A percentile compares a stretch with the other conserved stretches of the same genome.
phyloP scores from a whole-genome alignment of 306 rosid species.

The Fagus crenata region DNA sequence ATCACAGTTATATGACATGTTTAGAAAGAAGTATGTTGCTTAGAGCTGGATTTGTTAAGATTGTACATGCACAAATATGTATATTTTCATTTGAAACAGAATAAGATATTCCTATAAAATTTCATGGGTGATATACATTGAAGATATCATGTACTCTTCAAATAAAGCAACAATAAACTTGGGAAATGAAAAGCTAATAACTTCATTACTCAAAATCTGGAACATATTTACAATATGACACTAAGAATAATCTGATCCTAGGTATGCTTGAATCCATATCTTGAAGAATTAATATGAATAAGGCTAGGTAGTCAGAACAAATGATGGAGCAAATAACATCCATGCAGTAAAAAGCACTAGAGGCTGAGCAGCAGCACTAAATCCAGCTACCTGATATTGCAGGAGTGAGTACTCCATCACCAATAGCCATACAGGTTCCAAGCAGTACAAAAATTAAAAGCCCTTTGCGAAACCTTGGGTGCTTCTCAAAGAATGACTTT shows the following conservation, averaged over 20 bases:
- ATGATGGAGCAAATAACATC: conserved; percentile 36
- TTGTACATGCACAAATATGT: neutral
- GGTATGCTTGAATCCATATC: neutral
- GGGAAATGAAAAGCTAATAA: neutral
- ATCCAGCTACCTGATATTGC: conserved; percentile 73
- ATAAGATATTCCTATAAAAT: neutral
- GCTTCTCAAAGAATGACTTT: conserved; percentile 52
- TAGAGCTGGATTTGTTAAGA: neutral
- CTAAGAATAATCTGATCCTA: neutral
- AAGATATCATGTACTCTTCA: conserved; percentile 13
- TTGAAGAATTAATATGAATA: conserved; percentile 24
- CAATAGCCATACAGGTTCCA: conserved; percentile 77
- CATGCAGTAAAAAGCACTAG: conserved; percentile 36
- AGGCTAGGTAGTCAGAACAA: conserved; percentile 17
- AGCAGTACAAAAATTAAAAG: conserved; percentile 65
- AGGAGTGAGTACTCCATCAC: conserved; percentile 80
- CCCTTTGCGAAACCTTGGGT: conserved; percentile 50
- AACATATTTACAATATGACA: neutral
- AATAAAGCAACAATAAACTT: neutral
- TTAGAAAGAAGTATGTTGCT: neutral
- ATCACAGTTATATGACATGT: neutral
- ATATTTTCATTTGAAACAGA: neutral
- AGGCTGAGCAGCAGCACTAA: conserved; percentile 31
- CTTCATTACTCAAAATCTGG: neutral
- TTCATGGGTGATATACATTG: neutral